phyloP scores from a whole-genome alignment of 495 filamentous ascomycete genomes.

The Aspergillus biplanus region DNA sequence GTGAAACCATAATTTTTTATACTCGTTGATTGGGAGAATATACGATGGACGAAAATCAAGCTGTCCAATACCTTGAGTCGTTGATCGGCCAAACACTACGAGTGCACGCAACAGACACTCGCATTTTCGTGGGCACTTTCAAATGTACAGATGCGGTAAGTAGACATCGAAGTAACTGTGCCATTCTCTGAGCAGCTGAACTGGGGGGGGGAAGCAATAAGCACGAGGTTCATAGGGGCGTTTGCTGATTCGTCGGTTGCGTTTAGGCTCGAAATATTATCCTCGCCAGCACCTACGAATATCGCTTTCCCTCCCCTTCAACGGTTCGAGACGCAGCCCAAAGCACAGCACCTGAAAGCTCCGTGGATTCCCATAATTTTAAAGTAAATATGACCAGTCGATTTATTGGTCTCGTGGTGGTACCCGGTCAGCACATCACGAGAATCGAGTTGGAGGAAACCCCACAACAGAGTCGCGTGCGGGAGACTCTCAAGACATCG shows the following conservation, averaged over 20 bases:
- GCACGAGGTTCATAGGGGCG: neutral
- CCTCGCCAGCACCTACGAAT: conserved; percentile 83
- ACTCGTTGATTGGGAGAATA: conserved; percentile 14
- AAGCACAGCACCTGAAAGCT: conserved; percentile 34
- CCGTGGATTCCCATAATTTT: conserved; percentile 37
- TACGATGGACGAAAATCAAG: conserved; percentile 46
- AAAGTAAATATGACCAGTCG: conserved; percentile 77
- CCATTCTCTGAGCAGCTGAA: conserved; percentile 3
- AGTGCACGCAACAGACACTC: conserved; percentile 78
- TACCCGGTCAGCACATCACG: conserved; percentile 82
- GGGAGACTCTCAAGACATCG: conserved; percentile 28
- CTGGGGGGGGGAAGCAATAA: conserved; percentile 11
- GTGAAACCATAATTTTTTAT: neutral
- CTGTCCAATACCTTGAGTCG: conserved; percentile 48
- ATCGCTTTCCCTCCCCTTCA: conserved; percentile 68
- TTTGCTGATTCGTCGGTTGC: conserved; percentile 22
- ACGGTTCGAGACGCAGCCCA: conserved; percentile 48
- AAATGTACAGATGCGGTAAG: conserved; percentile 92
- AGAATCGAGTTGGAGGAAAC: conserved; percentile 86
- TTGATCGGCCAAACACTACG: conserved; percentile 64
- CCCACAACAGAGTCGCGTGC: conserved; percentile 31
- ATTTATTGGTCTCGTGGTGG: conserved; percentile 86
- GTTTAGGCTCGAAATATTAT: conserved; percentile 81
- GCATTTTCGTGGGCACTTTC: conserved; percentile 87
- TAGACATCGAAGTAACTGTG: conserved; percentile 14